A percentile compares a stretch with the other conserved stretches of the same genome.
Conservation (phyloP, 2,329 filamentous ascomycete genomes). For the Sclerotinia sclerotiorum region DNA sequence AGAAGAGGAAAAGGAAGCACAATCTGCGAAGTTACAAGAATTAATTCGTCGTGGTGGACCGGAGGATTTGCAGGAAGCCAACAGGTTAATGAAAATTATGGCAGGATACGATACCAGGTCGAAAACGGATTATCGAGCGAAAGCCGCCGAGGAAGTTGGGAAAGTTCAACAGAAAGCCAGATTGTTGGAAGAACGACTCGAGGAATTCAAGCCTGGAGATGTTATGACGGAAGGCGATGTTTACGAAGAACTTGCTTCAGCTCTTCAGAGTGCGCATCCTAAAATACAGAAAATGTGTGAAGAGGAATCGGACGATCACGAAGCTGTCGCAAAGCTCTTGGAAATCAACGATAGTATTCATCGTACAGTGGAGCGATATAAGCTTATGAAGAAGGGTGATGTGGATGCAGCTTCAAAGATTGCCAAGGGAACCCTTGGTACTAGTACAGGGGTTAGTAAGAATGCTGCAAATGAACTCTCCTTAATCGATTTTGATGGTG, state of each 20-base stretch:
- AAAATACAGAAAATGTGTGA: slow-evolving; percentile 99
- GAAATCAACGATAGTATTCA: slow-evolving; percentile 99
- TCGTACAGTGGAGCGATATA: slow-evolving; percentile 91
- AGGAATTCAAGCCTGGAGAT: slow-evolving; percentile 79
- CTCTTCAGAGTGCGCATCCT: slow-evolving; percentile 89
- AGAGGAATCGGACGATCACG: slow-evolving; percentile 94
- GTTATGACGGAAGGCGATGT: slow-evolving; percentile 68
- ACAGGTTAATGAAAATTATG: slow-evolving; percentile 98
- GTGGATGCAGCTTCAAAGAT: slow-evolving; percentile 79
- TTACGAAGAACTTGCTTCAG: slow-evolving; percentile 81
- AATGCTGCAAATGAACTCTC: slow-evolving; percentile 77
- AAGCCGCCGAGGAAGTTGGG: slow-evolving; percentile 90
- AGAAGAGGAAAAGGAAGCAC: slow-evolving; percentile 88
- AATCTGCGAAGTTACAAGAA: slow-evolving; percentile 97
- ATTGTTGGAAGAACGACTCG: slow-evolving; percentile 87
- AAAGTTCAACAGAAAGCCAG: slow-evolving; percentile 96
- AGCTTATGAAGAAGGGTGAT: slow-evolving; percentile 93
- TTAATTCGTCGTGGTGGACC: slow-evolving; percentile 89
- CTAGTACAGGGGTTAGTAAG: slow-evolving; percentile 63
- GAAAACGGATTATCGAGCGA: slow-evolving; percentile 97
- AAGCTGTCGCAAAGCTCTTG: slow-evolving; percentile 90
- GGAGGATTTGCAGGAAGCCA: slow-evolving; percentile 93
- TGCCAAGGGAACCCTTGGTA: slow-evolving; percentile 74
- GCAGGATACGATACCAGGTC: slow-evolving; percentile 92
- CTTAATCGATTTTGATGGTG: slow-evolving; percentile 84